A percentile compares a stretch with the other conserved stretches of the same genome.
Conservation (phyloP, 2,329 filamentous ascomycete genomes). For the Colletotrichum destructivum region DNA sequence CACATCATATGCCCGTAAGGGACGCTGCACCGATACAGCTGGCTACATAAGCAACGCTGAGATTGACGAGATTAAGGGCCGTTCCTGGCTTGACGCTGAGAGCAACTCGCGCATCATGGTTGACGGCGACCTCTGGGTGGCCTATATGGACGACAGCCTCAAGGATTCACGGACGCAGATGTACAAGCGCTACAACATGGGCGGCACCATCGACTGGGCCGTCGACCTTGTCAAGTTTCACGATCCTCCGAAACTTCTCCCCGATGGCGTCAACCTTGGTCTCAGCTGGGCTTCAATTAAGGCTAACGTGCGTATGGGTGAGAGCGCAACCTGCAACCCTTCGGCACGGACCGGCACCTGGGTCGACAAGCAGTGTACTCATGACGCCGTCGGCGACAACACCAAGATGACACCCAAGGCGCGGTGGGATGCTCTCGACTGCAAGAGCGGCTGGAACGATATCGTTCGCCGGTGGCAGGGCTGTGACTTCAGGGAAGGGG, state of each 20-base stretch:
- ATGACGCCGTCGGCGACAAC: not conserved
- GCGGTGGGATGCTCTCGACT: constrained; percentile 4
- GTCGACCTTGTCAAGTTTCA: constrained; percentile 45
- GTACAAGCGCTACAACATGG: constrained; percentile 47
- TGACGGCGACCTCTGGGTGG: constrained; percentile 47
- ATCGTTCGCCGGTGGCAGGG: not conserved
- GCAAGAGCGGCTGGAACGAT: constrained; percentile 6
- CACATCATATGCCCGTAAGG: constrained; percentile 45
- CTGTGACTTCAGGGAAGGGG: not conserved
- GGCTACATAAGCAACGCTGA: constrained; percentile 52
- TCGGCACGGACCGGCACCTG: constrained; percentile 3
- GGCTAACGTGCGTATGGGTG: not conserved
- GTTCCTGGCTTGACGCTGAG: constrained; percentile 13
- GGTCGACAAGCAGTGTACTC: not conserved
- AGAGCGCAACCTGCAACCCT: not conserved
- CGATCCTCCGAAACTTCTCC: not conserved
- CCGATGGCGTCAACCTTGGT: not conserved
- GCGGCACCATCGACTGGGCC: constrained; percentile 51
- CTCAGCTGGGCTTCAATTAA: constrained; percentile 6
- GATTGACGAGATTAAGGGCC: constrained; percentile 34
- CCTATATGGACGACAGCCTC: constrained; percentile 48
- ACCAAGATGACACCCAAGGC: not conserved
- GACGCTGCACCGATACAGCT: constrained; percentile 48
- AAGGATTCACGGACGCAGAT: constrained; percentile 45
- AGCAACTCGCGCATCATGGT: constrained; percentile 24